These are phyloP conservation scores for Skeletonema marinoi DNA, from an alignment of 108 stramenopile genomes.

Conservation along the genomic window DNA sequence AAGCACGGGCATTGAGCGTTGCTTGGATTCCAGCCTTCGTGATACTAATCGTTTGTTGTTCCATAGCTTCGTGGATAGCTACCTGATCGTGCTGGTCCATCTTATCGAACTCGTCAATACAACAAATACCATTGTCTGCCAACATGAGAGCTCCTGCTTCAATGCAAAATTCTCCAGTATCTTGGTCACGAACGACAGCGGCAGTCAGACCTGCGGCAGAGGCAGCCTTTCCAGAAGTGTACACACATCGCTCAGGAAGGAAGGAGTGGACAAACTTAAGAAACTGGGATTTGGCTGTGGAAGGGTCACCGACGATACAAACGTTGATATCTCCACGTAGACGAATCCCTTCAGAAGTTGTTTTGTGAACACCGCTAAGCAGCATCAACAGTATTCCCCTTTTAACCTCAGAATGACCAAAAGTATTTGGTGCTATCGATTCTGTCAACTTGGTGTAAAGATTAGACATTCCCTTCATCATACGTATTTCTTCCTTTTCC, in stretches of 20 bases:
- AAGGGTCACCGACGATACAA: slow-evolving; percentile 98
- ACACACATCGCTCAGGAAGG: slow-evolving; percentile 91
- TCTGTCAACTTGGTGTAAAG: slow-evolving; percentile 85
- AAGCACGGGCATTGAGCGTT: slow-evolving; percentile 97
- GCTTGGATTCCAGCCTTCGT: slow-evolving; percentile 99
- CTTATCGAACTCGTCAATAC: slow-evolving; percentile 96
- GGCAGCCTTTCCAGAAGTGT: slow-evolving; percentile 97
- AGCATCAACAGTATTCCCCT: slow-evolving; percentile 96
- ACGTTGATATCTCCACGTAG: slow-evolving; percentile 98
- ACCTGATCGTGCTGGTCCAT: slow-evolving; percentile 98
- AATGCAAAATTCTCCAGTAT: slow-evolving; percentile 98
- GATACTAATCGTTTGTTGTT: slow-evolving; percentile 99
- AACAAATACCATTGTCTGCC: slow-evolving; percentile 99
- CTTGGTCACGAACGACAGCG: slow-evolving; percentile 93
- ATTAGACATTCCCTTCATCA: slow-evolving; percentile 69
- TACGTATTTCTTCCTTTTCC: slow-evolving; percentile 86
- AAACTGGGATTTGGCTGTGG: slow-evolving; percentile 98
- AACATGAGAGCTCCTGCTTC: slow-evolving; percentile 99
- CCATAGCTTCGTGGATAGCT: slow-evolving; percentile 98
- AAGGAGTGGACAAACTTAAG: slow-evolving; percentile 96
- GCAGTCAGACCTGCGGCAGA: slow-evolving; percentile 99
- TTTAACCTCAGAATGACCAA: slow-evolving; percentile 96
- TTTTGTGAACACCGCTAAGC: slow-evolving; percentile 97
- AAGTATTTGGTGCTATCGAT: slow-evolving; percentile 93
- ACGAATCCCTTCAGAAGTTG: slow-evolving; percentile 94